Percentiles rank a stretch among this genome's conserved stretches.
Evolutionary conservation across 495 filamentous ascomycete species (phyloP).

Genomic region (Sabuloglossum arenarium): DNA sequence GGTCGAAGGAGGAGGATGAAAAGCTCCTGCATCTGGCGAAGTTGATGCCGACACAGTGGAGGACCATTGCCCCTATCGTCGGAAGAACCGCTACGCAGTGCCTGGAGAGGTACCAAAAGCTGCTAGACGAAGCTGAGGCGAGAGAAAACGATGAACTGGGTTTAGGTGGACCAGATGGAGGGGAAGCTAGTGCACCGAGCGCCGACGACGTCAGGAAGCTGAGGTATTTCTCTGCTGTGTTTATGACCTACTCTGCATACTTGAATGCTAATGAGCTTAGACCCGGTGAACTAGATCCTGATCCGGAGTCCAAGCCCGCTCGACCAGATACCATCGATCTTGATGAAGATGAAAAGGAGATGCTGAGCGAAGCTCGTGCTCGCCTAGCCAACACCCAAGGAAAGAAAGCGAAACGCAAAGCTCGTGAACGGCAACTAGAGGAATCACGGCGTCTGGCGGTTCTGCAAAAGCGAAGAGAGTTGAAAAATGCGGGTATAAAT

Average conservation of each 20-base stretch:
- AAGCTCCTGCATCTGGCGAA: slow-evolving; percentile 91
- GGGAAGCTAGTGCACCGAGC: slow-evolving; percentile 67
- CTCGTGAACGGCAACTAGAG: slow-evolving; percentile 83
- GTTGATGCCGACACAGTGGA: slow-evolving; percentile 98
- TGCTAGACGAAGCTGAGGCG: slow-evolving; percentile 88
- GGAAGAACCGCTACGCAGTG: slow-evolving; percentile 93
- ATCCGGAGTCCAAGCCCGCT: slow-evolving; percentile 93
- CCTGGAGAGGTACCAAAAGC: slow-evolving; percentile 86
- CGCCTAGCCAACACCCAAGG: slow-evolving; percentile 93
- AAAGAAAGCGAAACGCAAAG: slow-evolving; percentile 98
- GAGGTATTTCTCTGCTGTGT: slow-evolving; percentile 21
- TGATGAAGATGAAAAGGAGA: slow-evolving; percentile 98
- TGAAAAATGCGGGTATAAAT: slow-evolving; percentile 95
- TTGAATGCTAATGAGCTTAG: slow-evolving; percentile 18
- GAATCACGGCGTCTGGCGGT: slow-evolving; percentile 77
- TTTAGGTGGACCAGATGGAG: slow-evolving; percentile 69
- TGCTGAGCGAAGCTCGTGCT: slow-evolving; percentile 92
- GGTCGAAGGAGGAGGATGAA: slow-evolving; percentile 97
- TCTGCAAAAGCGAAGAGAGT: slow-evolving; percentile 83
- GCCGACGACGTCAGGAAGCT: slow-evolving; percentile 85
- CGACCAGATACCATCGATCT: slow-evolving; percentile 92
- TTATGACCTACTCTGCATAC: background rate
- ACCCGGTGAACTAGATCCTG: slow-evolving; percentile 86
- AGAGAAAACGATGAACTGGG: slow-evolving; percentile 70
- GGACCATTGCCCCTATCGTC: slow-evolving; percentile 92